Evolutionary conservation across 495 filamentous ascomycete species (phyloP).

Genomic region (Xeromyces bisporus): DNA sequence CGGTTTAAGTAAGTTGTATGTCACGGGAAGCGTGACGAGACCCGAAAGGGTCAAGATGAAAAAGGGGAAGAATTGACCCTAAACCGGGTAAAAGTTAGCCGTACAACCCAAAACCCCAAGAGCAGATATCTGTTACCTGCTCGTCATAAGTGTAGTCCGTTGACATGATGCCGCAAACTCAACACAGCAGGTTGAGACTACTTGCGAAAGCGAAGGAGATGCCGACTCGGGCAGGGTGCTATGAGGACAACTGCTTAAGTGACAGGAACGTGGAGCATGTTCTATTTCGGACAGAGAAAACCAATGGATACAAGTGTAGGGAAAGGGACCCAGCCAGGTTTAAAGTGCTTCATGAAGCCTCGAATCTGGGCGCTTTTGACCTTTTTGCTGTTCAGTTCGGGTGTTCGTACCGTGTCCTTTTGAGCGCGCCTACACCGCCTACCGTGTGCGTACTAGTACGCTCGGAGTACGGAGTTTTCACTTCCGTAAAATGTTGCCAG

Average conservation of each 20-base stretch:
- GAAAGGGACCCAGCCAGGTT: slow-evolving; percentile 2
- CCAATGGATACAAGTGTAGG: slow-evolving; percentile 7
- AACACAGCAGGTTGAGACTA: slow-evolving; percentile 17
- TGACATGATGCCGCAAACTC: slow-evolving; percentile 45
- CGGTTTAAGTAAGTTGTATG: slow-evolving; percentile 65
- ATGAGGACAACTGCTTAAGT: slow-evolving; percentile 5
- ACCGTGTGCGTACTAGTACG: no score
- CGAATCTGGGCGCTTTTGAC: no score
- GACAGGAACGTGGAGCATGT: slow-evolving; percentile 7
- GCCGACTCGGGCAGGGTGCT: not conserved
- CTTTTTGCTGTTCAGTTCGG: no score
- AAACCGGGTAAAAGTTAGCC: slow-evolving; percentile 2
- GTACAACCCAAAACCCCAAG: not conserved
- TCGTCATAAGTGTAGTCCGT: slow-evolving; percentile 98
- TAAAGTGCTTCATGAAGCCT: no score
- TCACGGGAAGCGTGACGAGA: slow-evolving; percentile 79
- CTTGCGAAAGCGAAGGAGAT: not conserved
- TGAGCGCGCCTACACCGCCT: no score
- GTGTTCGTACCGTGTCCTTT: no score
- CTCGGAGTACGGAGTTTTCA: no score
- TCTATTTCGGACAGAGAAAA: slow-evolving; percentile 11
- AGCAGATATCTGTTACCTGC: slow-evolving; percentile 32
- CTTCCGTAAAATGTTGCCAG: no score
- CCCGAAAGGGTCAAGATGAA: slow-evolving; percentile 83
- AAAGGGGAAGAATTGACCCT: slow-evolving; percentile 98